Conservation (phyloP, 768 basidiomycete genomes). For the Piloderma croceum region DNA sequence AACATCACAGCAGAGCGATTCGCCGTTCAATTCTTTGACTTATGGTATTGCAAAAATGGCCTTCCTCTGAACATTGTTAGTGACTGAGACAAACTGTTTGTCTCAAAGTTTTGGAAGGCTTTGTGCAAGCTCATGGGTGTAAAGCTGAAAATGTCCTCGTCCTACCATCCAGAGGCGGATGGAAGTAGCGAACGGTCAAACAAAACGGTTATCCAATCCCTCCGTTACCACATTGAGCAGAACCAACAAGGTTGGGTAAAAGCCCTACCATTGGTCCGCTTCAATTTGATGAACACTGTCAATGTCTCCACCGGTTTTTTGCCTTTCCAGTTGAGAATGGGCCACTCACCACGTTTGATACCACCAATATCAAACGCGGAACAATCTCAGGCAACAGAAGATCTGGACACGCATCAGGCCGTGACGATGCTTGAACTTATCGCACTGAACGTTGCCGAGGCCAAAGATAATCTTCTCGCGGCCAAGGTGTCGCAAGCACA, state of each 20-base stretch:
- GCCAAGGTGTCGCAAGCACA: slow-evolving; percentile 23
- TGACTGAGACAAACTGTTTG: slow-evolving; percentile 30
- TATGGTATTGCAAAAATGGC: slow-evolving; percentile 28
- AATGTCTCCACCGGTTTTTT: slow-evolving; percentile 27
- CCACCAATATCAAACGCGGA: slow-evolving; percentile 9
- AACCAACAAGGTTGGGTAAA: slow-evolving; percentile 27
- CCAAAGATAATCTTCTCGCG: slow-evolving; percentile 28
- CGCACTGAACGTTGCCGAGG: slow-evolving; percentile 17
- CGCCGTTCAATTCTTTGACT: slow-evolving; percentile 20
- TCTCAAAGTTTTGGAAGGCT: slow-evolving; percentile 26
- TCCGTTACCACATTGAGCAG: slow-evolving; percentile 17
- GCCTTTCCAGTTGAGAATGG: slow-evolving; percentile 24
- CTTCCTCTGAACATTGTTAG: slow-evolving; percentile 24
- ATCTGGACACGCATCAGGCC: slow-evolving; percentile 4
- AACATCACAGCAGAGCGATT: slow-evolving; percentile 17
- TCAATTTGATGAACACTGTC: slow-evolving; percentile 28
- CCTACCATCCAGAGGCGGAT: slow-evolving; percentile 35
- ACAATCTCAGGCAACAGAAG: background rate
- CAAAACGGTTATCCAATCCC: slow-evolving; percentile 25
- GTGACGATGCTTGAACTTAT: slow-evolving; percentile 6
- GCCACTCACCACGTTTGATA: slow-evolving; percentile 18
- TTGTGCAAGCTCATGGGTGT: slow-evolving; percentile 19
- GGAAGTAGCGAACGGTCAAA: slow-evolving; percentile 29
- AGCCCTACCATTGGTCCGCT: slow-evolving; percentile 22
- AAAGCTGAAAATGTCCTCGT: slow-evolving; percentile 26